Percentiles rank a stretch among this genome's conserved stretches.
Evolutionary conservation across 139 green algal genomes (phyloP).

Genomic region (Limnomonas spitsbergensis): DNA sequence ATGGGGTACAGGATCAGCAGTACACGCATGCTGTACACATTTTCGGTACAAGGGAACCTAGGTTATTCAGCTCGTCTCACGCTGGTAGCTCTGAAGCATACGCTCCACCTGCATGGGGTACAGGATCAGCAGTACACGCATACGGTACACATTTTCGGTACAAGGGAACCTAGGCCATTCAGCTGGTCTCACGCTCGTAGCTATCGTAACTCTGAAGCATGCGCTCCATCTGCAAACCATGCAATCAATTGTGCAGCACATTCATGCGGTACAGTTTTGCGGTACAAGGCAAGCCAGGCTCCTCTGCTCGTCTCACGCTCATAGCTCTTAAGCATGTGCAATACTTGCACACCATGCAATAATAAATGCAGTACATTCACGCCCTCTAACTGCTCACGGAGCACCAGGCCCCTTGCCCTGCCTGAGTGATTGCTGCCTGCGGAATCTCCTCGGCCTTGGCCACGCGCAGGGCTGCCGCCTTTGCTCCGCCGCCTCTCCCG

Average conservation of each 20-base stretch:
- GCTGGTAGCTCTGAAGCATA: constrained; percentile 48
- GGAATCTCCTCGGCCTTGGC: no score
- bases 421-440: no score
- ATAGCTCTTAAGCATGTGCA: constrained; percentile 44
- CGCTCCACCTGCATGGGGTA: neutral
- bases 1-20: neutral
- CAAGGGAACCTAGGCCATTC: neutral
- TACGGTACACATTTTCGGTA: neutral
- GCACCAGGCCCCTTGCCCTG: no score
- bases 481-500: no score
- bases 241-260: neutral
- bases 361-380: neutral
- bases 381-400: no score
- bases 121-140: neutral
- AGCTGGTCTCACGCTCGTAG: constrained; percentile 37
- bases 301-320: constrained; percentile 25
- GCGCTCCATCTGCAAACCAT: neutral
- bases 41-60: neutral
- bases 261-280: neutral
- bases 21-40: neutral
- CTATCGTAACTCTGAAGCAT: constrained; percentile 48
- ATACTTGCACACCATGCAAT: neutral
- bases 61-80: constrained; percentile 18
- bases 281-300: neutral
- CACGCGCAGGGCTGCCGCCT: no score